Conservation (phyloP, 441 rosid genomes). For the Hura crepitans region DNA sequence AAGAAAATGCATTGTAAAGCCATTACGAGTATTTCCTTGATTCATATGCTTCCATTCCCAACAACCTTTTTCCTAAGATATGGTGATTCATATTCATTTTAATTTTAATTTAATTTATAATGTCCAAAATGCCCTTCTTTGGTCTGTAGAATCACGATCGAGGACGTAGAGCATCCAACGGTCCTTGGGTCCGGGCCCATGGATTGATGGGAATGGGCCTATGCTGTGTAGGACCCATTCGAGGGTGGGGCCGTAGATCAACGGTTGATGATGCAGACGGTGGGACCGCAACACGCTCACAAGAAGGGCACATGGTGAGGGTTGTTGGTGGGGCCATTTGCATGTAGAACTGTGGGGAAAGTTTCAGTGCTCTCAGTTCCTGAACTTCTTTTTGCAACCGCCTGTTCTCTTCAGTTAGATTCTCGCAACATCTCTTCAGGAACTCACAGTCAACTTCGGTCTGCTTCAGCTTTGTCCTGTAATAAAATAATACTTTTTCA, state of each 20-base stretch:
- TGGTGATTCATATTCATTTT: background rate
- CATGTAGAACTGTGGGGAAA: constrained; percentile 93
- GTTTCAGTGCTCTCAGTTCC: constrained; percentile 85
- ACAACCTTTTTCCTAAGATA: constrained; percentile 7
- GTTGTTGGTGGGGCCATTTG: constrained; percentile 96
- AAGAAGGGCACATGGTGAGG: constrained; percentile 93
- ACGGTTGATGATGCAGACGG: constrained; percentile 31
- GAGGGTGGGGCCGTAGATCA: constrained; percentile 26
- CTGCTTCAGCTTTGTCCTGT: constrained; percentile 93
- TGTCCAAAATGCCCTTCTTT: constrained; percentile 24
- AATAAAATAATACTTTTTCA: background rate
- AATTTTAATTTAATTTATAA: background rate
- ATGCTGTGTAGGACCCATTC: constrained; percentile 23
- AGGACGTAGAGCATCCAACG: constrained; percentile 52
- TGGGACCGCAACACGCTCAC: constrained; percentile 82
- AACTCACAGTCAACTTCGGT: constrained; percentile 96
- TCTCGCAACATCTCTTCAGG: constrained; percentile 81
- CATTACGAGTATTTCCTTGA: constrained; percentile 11
- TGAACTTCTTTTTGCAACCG: constrained; percentile 84
- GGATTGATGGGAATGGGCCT: constrained; percentile 52
- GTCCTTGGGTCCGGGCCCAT: constrained; percentile 41
- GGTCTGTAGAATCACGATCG: constrained; percentile 25
- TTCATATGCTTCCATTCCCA: constrained; percentile 23
- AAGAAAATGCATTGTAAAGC: background rate
- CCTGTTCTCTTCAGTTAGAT: constrained; percentile 81